Conservation (phyloP, 768 basidiomycete species). For the Tylopilus felleus region DNA sequence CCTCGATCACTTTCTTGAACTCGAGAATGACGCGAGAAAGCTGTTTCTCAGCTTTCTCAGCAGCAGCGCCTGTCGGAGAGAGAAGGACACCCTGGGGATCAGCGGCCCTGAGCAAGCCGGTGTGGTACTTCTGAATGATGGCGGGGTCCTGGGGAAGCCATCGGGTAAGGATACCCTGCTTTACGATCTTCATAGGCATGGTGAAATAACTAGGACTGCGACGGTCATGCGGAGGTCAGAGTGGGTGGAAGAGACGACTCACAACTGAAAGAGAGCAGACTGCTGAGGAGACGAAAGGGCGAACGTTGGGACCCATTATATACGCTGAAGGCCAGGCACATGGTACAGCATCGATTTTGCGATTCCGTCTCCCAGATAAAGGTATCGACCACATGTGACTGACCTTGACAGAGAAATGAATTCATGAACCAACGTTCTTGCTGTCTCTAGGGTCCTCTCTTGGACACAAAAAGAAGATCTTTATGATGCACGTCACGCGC, state of each 20-base stretch:
- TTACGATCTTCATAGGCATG: slow-evolving; percentile 14
- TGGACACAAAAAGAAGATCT: background rate
- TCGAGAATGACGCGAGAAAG: slow-evolving; percentile 17
- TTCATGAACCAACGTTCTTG: background rate
- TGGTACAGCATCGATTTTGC: background rate
- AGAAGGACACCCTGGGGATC: slow-evolving; percentile 7
- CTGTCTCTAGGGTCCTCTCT: background rate
- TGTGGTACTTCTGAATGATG: slow-evolving; percentile 2
- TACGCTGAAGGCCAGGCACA: background rate
- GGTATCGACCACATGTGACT: background rate
- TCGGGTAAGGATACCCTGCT: slow-evolving; percentile 21
- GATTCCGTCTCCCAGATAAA: background rate
- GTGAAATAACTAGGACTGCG: background rate
- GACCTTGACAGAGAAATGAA: background rate
- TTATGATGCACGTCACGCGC: background rate
- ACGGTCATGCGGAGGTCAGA: background rate
- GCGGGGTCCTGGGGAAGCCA: slow-evolving; percentile 18
- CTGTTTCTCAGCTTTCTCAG: background rate
- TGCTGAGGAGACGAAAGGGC: background rate
- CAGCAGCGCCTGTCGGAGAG: slow-evolving; percentile 5
- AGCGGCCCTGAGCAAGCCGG: slow-evolving; percentile 15
- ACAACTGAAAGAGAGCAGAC: background rate
- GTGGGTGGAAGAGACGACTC: background rate
- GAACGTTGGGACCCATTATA: slow-evolving; percentile 3
- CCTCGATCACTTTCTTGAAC: slow-evolving; percentile 26